A percentile compares a stretch with the other conserved stretches of the same genome.
phyloP scores from a whole-genome alignment of 1,284 basidiomycete genomes.

The Tremellales sp. region DNA sequence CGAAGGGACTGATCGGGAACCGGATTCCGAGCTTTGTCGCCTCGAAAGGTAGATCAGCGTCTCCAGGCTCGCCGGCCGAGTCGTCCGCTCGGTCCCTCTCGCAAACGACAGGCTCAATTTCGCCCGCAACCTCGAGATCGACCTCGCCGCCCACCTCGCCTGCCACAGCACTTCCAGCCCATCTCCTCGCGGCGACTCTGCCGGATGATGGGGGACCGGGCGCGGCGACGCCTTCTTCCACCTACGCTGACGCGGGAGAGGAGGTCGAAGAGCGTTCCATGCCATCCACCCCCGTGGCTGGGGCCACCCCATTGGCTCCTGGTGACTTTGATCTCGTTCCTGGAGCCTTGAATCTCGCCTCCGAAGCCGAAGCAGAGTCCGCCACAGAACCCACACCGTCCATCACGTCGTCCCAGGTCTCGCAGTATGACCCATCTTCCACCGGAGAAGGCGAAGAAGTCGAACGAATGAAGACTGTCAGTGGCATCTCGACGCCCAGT shows the following conservation, averaged over 20 bases:
- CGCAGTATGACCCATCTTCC: slow-evolving; percentile 32
- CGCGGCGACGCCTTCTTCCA: slow-evolving; percentile 42
- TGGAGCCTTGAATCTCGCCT: slow-evolving; percentile 34
- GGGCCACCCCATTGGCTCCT: slow-evolving; percentile 11
- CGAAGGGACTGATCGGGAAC: slow-evolving; percentile 42
- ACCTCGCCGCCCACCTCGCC: slow-evolving; percentile 29
- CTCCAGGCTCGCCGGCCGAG: slow-evolving; percentile 32
- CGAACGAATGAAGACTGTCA: slow-evolving; percentile 39
- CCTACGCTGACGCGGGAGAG: slow-evolving; percentile 42
- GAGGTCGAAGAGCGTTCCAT: slow-evolving; percentile 29
- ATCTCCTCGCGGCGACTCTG: slow-evolving; percentile 29
- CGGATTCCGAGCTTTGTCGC: slow-evolving; percentile 30
- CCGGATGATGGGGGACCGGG: slow-evolving; percentile 33
- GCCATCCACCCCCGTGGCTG: slow-evolving; percentile 37
- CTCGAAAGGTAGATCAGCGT: slow-evolving; percentile 17
- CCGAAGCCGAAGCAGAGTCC: slow-evolving; percentile 8
- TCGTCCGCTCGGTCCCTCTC: no score
- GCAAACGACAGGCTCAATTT: no score
- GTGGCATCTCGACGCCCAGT: slow-evolving; percentile 40
- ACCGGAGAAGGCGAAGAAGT: slow-evolving; percentile 21
- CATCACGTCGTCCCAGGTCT: slow-evolving; percentile 30
- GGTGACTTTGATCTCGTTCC: slow-evolving; percentile 33
- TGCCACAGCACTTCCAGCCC: slow-evolving; percentile 19
- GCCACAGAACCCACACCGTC: slow-evolving; percentile 7
- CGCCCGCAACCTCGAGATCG: slow-evolving; percentile 30